Evolutionary conservation across 441 rosid genomes (phyloP).

Genomic region (Theobroma grandiflorum): DNA sequence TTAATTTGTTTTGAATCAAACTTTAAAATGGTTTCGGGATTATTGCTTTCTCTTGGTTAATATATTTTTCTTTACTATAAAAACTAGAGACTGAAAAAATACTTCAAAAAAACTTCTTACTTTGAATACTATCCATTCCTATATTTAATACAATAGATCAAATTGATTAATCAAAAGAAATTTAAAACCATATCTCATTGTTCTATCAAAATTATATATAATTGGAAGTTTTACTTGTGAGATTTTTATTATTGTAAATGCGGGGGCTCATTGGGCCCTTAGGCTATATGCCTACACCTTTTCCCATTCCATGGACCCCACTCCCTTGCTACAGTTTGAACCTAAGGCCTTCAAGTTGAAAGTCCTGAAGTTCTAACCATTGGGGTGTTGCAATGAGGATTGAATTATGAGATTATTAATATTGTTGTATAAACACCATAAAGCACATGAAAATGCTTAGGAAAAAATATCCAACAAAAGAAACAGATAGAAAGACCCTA

Average conservation of each 20-base stretch:
- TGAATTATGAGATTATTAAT: not conserved
- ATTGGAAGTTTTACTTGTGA: not conserved
- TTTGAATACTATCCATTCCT: not conserved
- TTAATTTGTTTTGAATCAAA: slow-evolving; percentile 13
- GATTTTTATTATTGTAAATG: not conserved
- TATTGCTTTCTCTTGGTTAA: not conserved
- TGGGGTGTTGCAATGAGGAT: not conserved
- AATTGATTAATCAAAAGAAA: slow-evolving; percentile 13
- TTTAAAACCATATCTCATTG: not conserved
- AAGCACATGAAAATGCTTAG: not conserved
- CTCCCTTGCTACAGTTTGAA: slow-evolving; percentile 11
- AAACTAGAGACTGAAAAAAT: not conserved
- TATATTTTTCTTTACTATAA: not conserved
- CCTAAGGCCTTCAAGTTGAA: not conserved
- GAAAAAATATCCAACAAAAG: not conserved
- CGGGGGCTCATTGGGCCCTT: not conserved
- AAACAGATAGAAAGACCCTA: slow-evolving; percentile 1
- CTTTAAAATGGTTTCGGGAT: not conserved
- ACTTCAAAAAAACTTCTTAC: not conserved
- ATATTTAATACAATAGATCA: not conserved
- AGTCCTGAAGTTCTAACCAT: not conserved
- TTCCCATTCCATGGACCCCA: not conserved
- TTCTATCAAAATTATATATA: not conserved
- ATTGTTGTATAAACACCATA: not conserved
- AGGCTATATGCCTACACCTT: not conserved